Base-by-base conservation (phyloP, 768 basidiomycete species). In the Trametes villosa region DNA sequence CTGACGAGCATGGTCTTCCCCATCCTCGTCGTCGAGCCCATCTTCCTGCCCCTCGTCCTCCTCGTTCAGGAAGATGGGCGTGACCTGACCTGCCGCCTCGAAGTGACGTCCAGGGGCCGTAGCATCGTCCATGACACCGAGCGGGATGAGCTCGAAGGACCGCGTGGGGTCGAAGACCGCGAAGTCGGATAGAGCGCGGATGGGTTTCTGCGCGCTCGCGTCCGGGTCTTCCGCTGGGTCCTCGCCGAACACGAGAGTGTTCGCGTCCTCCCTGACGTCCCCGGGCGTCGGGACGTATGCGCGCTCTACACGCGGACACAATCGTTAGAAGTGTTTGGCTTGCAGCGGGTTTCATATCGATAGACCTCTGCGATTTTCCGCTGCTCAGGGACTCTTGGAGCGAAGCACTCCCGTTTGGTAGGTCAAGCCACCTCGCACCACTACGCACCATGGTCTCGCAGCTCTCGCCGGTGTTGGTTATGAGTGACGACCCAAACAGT, bases 41-140 rank as follows among this genome's bases (percentile, higher is more conserved):
- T 84, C 86, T 31, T 87, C 84, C 57, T 87, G 83, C 0, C 81
- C 87, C 22, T 81, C 84, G 53, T 88, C 87, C 54, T 89, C 88
- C 4, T 87, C 85, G 40, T 79, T 75, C 17, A 76, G 75, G 45
- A 79, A 80, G 33, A 75, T 74, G 0, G 86, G 76, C 12, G 70
- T 65, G 1, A 83, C 82, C n/a, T 71, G 64, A 1, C 91, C 91
- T 0, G 81, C 84, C 5, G 80, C 89, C 59, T 83, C 81, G 45
- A 86, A 76, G 18, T 75, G 66, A 9, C 76, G 73, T 57, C 76
- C 75, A 15, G 72, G 66, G 0, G 49, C 77, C 34, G 79, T 78
- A 4, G 76, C 72, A 20, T 72, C 67, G 34, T 82, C 81, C 24
- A 87, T 74, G 1, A 72, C 69, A 30, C 75, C 75, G 7, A 87